Percentiles rank a stretch among this genome's conserved stretches.
Evolutionary conservation across 2,329 filamentous ascomycete species (phyloP).

Genomic region (Fusarium sp.): DNA sequence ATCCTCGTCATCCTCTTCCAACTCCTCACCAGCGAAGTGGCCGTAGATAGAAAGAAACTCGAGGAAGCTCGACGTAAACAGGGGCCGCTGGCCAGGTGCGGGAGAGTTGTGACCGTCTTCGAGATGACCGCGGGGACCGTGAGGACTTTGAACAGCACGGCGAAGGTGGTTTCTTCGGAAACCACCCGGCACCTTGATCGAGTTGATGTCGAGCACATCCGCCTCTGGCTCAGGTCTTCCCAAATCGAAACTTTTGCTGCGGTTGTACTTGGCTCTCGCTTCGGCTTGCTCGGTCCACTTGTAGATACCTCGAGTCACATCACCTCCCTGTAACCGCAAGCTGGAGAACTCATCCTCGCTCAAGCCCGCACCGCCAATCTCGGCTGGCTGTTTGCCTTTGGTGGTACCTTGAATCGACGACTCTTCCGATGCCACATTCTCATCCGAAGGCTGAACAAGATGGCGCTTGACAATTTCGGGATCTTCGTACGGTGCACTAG

Average conservation of each 20-base stretch:
- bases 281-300: constrained; percentile 94
- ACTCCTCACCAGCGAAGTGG: constrained; percentile 95
- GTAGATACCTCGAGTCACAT: constrained; percentile 95
- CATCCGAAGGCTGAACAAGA: constrained; percentile 75
- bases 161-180: constrained; percentile 92
- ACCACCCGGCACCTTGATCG: constrained; percentile 92
- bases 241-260: constrained; percentile 89
- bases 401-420: constrained; percentile 55
- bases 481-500: constrained; percentile 78
- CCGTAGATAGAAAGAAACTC: constrained; percentile 96
- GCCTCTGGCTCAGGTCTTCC: constrained; percentile 81
- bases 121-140: constrained; percentile 47
- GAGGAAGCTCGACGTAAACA: constrained; percentile 92
- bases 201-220: constrained; percentile 84
- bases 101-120: constrained; percentile 53
- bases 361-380: constrained; percentile 50
- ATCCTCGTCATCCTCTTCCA: constrained; percentile 95
- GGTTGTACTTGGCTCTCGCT: constrained; percentile 72
- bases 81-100: constrained; percentile 55
- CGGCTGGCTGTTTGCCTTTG: constrained; percentile 66
- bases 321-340: constrained; percentile 89
- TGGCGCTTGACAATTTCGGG: constrained; percentile 92
- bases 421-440: constrained; percentile 59
- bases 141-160: constrained; percentile 74
- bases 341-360: constrained; percentile 91